These are phyloP conservation scores for Pezicula radicicola DNA, from an alignment of 2,329 filamentous ascomycete genomes.

Conservation along the genomic window DNA sequence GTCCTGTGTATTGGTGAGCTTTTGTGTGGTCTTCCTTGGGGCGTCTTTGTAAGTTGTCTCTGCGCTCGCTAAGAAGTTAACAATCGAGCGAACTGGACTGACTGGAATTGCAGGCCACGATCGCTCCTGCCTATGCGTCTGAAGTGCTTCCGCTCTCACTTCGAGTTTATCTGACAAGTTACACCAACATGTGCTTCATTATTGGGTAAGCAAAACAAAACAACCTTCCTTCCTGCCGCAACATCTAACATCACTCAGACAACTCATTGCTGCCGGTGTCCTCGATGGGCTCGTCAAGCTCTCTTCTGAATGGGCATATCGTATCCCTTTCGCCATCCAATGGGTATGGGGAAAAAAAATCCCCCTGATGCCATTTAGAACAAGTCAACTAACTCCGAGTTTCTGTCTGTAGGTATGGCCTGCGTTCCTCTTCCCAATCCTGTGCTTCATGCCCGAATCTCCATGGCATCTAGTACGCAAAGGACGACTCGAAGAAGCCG, in stretches of 20 bases:
- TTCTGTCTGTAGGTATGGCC: slow-evolving; percentile 30
- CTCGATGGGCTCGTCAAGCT: slow-evolving; percentile 38
- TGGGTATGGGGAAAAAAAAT: slow-evolving; percentile 31
- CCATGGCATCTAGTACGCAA: slow-evolving; percentile 44
- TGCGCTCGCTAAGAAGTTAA: slow-evolving; percentile 45
- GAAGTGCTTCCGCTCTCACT: slow-evolving; percentile 39
- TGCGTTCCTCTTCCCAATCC: slow-evolving; percentile 37
- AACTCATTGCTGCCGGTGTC: slow-evolving; percentile 41
- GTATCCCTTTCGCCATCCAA: slow-evolving; percentile 42
- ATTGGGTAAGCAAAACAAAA: slow-evolving; percentile 23
- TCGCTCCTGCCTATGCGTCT: slow-evolving; percentile 38
- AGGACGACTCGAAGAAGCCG: slow-evolving; percentile 38
- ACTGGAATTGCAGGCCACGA: slow-evolving; percentile 32
- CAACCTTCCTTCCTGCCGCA: background rate
- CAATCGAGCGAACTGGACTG: slow-evolving; percentile 19
- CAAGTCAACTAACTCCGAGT: too few relatives aligned
- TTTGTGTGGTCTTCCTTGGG: slow-evolving; percentile 39
- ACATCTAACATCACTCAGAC: slow-evolving; percentile 10
- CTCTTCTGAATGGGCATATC: slow-evolving; percentile 41
- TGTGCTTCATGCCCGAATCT: slow-evolving; percentile 41
- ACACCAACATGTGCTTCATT: slow-evolving; percentile 45
- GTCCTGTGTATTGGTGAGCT: slow-evolving; percentile 34
- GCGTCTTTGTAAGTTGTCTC: slow-evolving; percentile 45
- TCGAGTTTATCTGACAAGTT: slow-evolving; percentile 38
- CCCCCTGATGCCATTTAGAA: too few relatives aligned